Base-by-base conservation (phyloP, 2,329 filamentous ascomycete species). In the Venturia carpophila region DNA sequence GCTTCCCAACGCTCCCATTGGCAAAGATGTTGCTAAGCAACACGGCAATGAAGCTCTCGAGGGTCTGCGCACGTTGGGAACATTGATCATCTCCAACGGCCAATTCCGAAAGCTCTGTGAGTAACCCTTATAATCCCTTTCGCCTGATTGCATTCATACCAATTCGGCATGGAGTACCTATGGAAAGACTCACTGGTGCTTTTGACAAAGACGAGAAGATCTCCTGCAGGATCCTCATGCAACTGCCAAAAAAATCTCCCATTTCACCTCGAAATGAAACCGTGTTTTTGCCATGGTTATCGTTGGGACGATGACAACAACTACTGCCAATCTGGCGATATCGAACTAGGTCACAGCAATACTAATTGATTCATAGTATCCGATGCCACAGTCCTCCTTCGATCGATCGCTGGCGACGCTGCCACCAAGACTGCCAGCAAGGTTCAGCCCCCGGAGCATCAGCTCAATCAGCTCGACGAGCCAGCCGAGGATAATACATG, bases 401-500 rank as follows among this genome's bases (percentile, higher is more conserved):
- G 92, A 43, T 93, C 97, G 72, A 94, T 99, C 73, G 91, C 90
- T 66, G 91, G 92, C 63, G 94, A 99, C 77, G 91, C 90, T 34
- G 92, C 94, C 13, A 83, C 84, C 68, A 93, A 90, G 72, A 88
- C 89, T 7, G 91, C 92, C 65, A 80, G 81, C 71, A 85, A 80
- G 70, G 83, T 97, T 62, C 89, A 89, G 63, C 94, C 94, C 2
- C 85, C 84, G 1, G 85, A 95, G 66, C 90, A 96, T 0, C 80
- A 88, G 67, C 82, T 97, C 24, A 74, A 79, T 10, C 87, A 92
- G 71, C 86, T 97, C 42, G 93, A 97, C 70, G 74, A 80, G n/a
- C 86, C 94, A 1, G 94, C 94, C 1, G 85, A 89, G 21, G 92
- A 96, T 72, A 94, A 97, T 77, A 89, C 87, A 19, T 99, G 94